Evolutionary conservation across 2,329 filamentous ascomycete genomes (phyloP).

Genomic region (Fusarium irregulare): DNA sequence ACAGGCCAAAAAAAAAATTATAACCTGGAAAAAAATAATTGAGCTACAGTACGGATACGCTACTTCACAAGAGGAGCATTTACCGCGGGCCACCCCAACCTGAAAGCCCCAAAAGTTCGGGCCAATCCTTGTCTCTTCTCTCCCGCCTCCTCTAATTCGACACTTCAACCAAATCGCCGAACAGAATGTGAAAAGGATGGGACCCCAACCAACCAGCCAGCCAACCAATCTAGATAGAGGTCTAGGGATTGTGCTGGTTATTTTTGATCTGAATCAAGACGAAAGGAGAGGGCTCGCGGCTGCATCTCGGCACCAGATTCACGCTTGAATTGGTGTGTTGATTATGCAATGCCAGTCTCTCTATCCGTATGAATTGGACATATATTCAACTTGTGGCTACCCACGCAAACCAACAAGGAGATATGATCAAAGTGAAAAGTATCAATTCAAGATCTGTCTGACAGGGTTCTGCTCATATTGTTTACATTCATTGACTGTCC

Average conservation of each 20-base stretch:
- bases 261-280: background rate
- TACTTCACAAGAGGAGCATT: constrained; percentile 34
- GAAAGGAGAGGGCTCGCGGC: constrained; percentile 20
- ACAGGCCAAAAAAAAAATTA: constrained; percentile 14
- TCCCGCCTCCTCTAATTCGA: constrained; percentile 33
- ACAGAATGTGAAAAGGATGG: constrained; percentile 8
- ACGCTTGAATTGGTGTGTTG: constrained; percentile 5
- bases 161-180: constrained; percentile 36
- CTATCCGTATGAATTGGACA: background rate
- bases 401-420: background rate
- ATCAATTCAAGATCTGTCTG: constrained; percentile 5
- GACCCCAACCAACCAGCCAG: constrained; percentile 21
- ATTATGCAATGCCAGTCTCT: background rate
- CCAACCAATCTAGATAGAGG: constrained; percentile 10
- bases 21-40: constrained; percentile 6
- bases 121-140: constrained; percentile 28
- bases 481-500: background rate
- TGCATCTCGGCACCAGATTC: constrained; percentile 21
- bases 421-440: background rate
- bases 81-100: constrained; percentile 37
- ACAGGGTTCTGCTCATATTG: background rate
- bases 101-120: constrained; percentile 38
- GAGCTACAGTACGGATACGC: background rate
- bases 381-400: background rate
- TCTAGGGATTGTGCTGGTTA: constrained; percentile 29